Base-by-base conservation (phyloP, 2,329 filamentous ascomycete genomes). In the Sclerotinia trifoliorum region DNA sequence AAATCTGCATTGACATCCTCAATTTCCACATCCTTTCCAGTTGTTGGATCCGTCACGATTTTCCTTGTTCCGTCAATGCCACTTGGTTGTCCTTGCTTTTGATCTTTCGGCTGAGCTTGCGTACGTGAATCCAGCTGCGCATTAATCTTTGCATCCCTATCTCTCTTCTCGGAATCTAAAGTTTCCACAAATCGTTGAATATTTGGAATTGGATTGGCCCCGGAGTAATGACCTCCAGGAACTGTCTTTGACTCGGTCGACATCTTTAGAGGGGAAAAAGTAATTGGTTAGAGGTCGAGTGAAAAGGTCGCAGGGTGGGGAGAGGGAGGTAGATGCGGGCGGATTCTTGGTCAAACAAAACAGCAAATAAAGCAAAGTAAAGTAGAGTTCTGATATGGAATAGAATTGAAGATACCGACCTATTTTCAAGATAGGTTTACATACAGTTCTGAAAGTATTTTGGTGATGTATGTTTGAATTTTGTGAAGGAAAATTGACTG, bases 11-110 rank as follows among this genome's bases (percentile, higher is more conserved):
- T 87, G 26, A 91, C 88, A 80, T 96, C 92, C 73, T 93, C 91
- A 71, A 98, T 96, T 71, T 91, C 86, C 26, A 97, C 91, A 72
- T 97, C 85, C 64, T 88, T 90, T 26, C 93, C 93, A 0, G 94
- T 97, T 0, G 92, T 92, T 0, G 94, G 94, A 77, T 98, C 94
- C 0, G 91, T 93, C 56, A 97, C 94, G 3, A 76, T 81, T 73
- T 88, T 85, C 70, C 84, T 80, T 15, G 81, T 80, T 21, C 80
- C 80, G 60, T 79, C 80, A 21, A 79, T 69, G 42, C 71, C 73
- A 57, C 68, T 74, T 11, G 76, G 71, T 0, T 80, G 75, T 19
- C 71, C 70, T 62, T 80, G 78, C 42, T 80, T 78, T 70, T 88
- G 83, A 17, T 82, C 80, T 51, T 78, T 75, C 21, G 80, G 79